These are phyloP conservation scores for Aureobasidium sp. DNA, from an alignment of 2,329 filamentous ascomycete genomes.

Conservation along the genomic window DNA sequence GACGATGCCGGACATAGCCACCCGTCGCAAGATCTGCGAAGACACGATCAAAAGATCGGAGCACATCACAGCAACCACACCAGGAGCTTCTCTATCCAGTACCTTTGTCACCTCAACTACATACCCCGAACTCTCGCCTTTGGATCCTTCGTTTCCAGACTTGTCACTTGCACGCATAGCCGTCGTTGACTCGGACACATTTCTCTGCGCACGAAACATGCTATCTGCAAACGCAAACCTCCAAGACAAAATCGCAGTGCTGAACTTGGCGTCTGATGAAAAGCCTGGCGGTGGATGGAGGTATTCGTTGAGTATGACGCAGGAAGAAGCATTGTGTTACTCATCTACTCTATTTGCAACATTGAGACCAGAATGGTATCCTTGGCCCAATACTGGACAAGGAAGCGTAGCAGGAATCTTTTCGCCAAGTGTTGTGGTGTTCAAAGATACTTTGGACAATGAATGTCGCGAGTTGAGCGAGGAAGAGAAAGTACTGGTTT, in stretches of 20 bases:
- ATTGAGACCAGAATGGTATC: background rate
- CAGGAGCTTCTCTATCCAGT: background rate
- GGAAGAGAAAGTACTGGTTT: background rate
- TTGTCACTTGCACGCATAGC: background rate
- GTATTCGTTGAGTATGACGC: conserved; percentile 6
- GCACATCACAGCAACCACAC: background rate
- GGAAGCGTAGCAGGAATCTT: background rate
- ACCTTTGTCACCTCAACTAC: background rate
- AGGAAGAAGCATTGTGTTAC: conserved; percentile 16
- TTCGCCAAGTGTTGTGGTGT: background rate
- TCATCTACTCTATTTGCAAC: conserved; percentile 6
- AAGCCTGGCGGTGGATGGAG: conserved; percentile 14
- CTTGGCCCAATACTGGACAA: background rate
- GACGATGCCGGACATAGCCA: background rate
- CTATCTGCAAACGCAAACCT: background rate
- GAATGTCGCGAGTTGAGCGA: background rate
- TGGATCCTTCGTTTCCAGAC: background rate
- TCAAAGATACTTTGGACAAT: conserved; percentile 6
- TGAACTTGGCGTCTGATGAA: conserved; percentile 9
- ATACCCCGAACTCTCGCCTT: background rate
- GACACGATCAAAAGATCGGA: background rate
- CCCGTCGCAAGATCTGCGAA: conserved; percentile 10
- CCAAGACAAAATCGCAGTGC: background rate
- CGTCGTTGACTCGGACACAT: conserved; percentile 4
- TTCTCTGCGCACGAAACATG: background rate